These are phyloP conservation scores for Penicillium sp. DNA, from an alignment of 2,329 filamentous ascomycete genomes.

Conservation along the genomic window DNA sequence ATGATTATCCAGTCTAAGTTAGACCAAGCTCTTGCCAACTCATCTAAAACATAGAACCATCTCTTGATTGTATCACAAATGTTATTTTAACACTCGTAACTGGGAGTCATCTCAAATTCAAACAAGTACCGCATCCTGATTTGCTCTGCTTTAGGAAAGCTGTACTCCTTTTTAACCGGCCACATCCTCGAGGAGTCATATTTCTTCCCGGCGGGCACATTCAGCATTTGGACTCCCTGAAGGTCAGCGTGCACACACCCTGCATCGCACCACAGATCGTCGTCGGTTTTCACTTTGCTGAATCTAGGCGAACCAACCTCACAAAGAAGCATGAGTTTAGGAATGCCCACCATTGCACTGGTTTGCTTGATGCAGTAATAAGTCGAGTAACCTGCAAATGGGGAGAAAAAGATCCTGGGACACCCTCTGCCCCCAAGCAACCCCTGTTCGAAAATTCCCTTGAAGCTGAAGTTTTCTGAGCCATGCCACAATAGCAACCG, in stretches of 20 bases:
- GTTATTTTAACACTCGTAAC: no score
- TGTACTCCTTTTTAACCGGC: not conserved
- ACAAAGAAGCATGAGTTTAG: not conserved
- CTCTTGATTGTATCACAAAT: no score
- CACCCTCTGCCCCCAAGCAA: not conserved
- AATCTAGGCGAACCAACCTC: not conserved
- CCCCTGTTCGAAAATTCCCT: not conserved
- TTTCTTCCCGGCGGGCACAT: not conserved
- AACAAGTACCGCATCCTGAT: not conserved
- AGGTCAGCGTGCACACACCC: not conserved
- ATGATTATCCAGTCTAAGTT: no score
- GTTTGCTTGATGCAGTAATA: not conserved
- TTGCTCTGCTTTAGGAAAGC: not conserved
- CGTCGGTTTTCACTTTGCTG: no score
- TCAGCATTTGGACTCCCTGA: not conserved
- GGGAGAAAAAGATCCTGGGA: not conserved
- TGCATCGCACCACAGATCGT: not conserved
- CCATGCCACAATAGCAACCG: slow-evolving; percentile 4
- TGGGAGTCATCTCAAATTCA: not conserved
- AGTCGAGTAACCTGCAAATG: not conserved
- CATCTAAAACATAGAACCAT: not conserved
- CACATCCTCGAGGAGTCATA: not conserved
- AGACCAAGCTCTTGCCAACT: not conserved
- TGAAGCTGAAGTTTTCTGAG: not conserved
- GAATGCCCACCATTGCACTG: accelerated